Base-by-base conservation (phyloP, 352 stramenopile genomes). In the Phytophthora podocarpi region DNA sequence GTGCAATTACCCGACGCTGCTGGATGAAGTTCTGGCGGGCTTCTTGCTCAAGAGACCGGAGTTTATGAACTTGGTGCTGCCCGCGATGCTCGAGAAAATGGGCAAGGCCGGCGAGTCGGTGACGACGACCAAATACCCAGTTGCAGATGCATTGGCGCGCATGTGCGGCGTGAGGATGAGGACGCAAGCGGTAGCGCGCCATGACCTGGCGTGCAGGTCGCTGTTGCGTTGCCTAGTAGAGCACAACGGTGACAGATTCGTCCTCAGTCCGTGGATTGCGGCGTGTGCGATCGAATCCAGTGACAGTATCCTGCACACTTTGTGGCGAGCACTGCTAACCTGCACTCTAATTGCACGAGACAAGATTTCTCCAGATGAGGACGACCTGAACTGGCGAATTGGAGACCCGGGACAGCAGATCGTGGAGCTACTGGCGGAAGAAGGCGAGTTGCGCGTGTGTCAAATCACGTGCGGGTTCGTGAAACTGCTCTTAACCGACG, bases 1-100 rank as follows among this genome's bases (percentile, higher is more conserved):
- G 36, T 95, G 84, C 55, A 78, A 68, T 39, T 90, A 96, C 53
- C 66, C 87, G 16, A 93, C 84, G 23, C 70, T 96, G 48, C 64
- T 96, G 48, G 87, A 96, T 47, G 80, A 96, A 56, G 79, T 96
- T 11, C 54, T 96, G 7, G 81, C 76, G 0, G 72, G 66, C 0
- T 93, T 95, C 35, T 63, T 95, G 37, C 91, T 96, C 40, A 85
- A 87, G 45, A 62, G 85, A 16, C 87, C 87, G 0, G 86, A 96
- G 64, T 78, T 89, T 59, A 85, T 82, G n/a, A 71, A 86, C 6
- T 31, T 73, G 20, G 59, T 96, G 41, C 37, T 96, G 20, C 69
- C 66, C 30, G 61, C 76, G 0, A 89, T 96, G 70, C 62, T 93
- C n/a, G 73, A 90, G 32, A 91, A 90, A 55, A 73, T 93, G 30